Evolutionary conservation across 768 basidiomycete genomes (phyloP), one percentile per base, ranked within the genome.

Genomic region (Pisolithus orientalis): DNA sequence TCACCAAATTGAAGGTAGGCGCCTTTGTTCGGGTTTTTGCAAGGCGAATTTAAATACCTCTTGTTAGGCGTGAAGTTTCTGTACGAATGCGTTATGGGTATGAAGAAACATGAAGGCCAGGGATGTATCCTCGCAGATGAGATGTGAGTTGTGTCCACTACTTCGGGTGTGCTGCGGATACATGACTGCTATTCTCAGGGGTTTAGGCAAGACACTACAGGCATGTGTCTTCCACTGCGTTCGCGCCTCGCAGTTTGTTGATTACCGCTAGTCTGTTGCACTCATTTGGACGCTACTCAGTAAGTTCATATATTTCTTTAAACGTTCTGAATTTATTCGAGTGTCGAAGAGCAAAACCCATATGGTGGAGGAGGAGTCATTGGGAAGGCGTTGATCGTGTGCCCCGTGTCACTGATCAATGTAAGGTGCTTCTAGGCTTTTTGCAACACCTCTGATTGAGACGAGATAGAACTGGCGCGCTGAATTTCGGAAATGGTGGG

Each of bases 71-170:
- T 92, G 32, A 80, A 81, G 64, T 99, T 99, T 68, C 72, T 99
- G 74, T 99, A 99, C 62, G 91, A 94, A 62, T 91, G 87, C 61
- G 88, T 94, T 16, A 97, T 97, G 93, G 94, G 94, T 9, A 72
- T 96, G 62, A 79, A 90, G 50, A 88, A 84, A 65, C 90, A 92
- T 55, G 92, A 94, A 67, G 89, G 92, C 1, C 83, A 90, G 63
- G 95, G 95, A 1, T 94, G 92, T 60, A 96, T 99, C 57, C 78
- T 99, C 32, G 96, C 95, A 2, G 96, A 99, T 68, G 96, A 98
- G 62, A 95, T 96, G 93, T 91, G 56, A 32, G 68, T 54, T 39
- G 37, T 49, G 6, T 32, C 4, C 44, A n/a, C 16, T 45, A 32
- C 27, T 49, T 31, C 39, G 40, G 14, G 24, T 49, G 28, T 53